Percentiles rank a stretch among this genome's conserved stretches.
Evolutionary conservation across 2,329 filamentous ascomycete species (phyloP).

Genomic region (Sarocladiaceae sp.): DNA sequence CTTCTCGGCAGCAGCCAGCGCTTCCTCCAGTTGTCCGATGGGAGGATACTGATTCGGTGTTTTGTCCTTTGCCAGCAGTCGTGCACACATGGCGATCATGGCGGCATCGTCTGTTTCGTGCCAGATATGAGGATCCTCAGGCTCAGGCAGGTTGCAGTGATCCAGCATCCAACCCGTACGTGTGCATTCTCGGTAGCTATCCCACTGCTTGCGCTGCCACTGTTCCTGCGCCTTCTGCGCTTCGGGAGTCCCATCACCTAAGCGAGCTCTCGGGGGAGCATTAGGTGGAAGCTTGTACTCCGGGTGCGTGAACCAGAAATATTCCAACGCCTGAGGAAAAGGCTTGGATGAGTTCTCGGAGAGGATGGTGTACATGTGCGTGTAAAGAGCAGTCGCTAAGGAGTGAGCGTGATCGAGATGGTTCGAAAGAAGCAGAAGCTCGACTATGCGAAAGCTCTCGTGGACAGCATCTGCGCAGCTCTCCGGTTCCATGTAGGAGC

Average conservation of each 20-base stretch:
- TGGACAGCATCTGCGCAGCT: background rate
- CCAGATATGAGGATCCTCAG: conserved; percentile 6
- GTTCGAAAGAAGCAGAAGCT: background rate
- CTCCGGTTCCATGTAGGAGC: background rate
- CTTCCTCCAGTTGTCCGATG: conserved; percentile 13
- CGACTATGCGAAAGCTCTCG: background rate
- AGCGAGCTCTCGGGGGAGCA: background rate
- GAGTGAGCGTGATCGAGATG: background rate
- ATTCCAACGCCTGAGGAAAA: background rate
- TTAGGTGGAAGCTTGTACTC: background rate
- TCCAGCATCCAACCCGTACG: conserved; percentile 10
- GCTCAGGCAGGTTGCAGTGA: conserved; percentile 9
- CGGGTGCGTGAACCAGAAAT: background rate
- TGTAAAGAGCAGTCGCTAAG: background rate
- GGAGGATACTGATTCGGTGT: conserved; percentile 5
- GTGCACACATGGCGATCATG: conserved; percentile 9
- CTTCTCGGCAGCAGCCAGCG: conserved; percentile 1
- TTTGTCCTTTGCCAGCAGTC: conserved; percentile 10
- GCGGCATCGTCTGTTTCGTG: conserved; percentile 8
- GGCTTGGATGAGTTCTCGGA: background rate
- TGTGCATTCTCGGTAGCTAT: conserved; percentile 9
- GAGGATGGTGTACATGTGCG: background rate
- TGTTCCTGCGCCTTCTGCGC: background rate
- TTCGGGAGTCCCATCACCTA: background rate
- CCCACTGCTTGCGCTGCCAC: background rate